phyloP scores from a whole-genome alignment of 345 rosid species.

The Eucalyptus brandiana region DNA sequence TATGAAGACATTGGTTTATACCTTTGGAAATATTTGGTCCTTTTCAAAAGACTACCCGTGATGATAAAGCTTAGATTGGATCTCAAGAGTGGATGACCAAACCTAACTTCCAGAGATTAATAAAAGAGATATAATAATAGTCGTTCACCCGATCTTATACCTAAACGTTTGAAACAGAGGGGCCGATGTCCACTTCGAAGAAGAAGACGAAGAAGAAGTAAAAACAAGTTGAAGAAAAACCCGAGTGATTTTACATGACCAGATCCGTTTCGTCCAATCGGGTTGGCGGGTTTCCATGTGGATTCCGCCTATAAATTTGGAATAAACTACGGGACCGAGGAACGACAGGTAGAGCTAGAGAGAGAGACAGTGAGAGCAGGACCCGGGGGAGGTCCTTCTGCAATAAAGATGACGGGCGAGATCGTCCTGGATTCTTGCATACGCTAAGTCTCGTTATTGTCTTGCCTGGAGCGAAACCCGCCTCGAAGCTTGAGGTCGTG shows the following conservation, averaged over 20 bases:
- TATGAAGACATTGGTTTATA: no score
- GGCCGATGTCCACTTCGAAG: no score
- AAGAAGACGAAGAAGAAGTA: neutral
- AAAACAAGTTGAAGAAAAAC: neutral
- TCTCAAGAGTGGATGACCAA: neutral
- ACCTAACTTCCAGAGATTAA: neutral
- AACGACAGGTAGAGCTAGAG: neutral
- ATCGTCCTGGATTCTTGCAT: neutral
- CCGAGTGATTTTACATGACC: neutral
- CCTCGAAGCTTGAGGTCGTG: neutral
- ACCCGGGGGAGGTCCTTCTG: neutral
- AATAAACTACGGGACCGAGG: neutral
- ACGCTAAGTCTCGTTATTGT: neutral
- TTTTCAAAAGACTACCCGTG: neutral
- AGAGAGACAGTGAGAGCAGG: neutral
- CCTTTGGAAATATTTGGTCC: neutral
- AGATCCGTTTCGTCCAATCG: neutral
- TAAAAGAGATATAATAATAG: neutral
- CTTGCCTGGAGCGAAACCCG: neutral
- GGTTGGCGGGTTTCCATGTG: neutral
- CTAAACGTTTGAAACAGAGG: neutral
- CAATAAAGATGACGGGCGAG: neutral
- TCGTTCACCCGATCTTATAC: neutral
- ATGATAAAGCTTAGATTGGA: neutral
- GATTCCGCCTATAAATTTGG: neutral